Percentiles rank a stretch among this genome's conserved stretches.
Conservation (phyloP, 1,284 basidiomycete genomes). For the Fomes fomentarius region DNA sequence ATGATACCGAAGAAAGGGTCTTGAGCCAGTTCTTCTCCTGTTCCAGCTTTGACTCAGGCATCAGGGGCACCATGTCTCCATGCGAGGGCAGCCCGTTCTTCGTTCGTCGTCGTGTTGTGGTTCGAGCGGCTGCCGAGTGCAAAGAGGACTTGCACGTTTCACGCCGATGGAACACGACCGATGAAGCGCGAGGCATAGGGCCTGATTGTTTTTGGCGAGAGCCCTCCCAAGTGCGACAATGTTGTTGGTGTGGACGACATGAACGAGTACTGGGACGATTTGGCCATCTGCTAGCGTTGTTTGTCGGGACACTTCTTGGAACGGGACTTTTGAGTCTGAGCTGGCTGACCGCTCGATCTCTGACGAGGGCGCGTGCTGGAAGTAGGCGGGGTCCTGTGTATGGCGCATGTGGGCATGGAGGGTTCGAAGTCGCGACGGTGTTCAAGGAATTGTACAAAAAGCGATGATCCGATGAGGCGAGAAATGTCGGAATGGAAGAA, state of each 20-base stretch:
- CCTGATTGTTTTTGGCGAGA: constrained; percentile 67
- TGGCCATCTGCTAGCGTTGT: constrained; percentile 42
- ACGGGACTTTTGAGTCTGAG: constrained; percentile 40
- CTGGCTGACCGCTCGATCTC: constrained; percentile 32
- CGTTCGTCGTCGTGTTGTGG: constrained; percentile 54
- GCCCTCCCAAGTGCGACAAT: constrained; percentile 39
- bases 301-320: constrained; percentile 71
- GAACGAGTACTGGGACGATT: constrained; percentile 42
- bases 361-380: constrained; percentile 23
- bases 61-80: constrained; percentile 53
- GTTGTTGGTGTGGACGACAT: constrained; percentile 36
- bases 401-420: constrained; percentile 36
- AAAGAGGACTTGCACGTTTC: constrained; percentile 93
- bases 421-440: constrained; percentile 62
- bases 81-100: constrained; percentile 80
- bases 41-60: constrained; percentile 55
- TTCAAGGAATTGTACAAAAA: constrained; percentile 75
- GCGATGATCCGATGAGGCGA: constrained; percentile 52
- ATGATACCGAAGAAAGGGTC: constrained; percentile 73
- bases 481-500: constrained; percentile 53
- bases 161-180: constrained; percentile 93
- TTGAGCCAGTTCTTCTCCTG: constrained; percentile 70
- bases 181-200: constrained; percentile 84
- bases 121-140: constrained; percentile 54
- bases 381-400: constrained; percentile 33